phyloP scores from a whole-genome alignment of 139 green algal species.

The Trebouxia sp. region DNA sequence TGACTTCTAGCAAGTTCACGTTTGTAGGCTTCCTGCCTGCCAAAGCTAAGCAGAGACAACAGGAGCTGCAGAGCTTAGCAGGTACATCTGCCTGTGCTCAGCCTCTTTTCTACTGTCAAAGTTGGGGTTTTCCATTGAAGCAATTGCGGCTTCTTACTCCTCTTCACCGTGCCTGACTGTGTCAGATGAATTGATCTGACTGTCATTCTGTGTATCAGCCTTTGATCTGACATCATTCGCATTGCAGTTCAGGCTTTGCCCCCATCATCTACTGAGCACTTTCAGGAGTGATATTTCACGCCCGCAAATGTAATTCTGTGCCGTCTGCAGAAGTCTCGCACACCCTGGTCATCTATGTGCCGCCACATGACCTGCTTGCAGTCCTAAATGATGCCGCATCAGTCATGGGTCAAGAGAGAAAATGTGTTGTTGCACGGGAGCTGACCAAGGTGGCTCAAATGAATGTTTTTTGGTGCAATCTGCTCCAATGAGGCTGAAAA shows the following conservation, averaged over 20 bases:
- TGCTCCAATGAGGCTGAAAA: neutral
- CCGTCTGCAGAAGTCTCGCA: constrained; percentile 28
- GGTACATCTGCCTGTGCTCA: too few relatives aligned
- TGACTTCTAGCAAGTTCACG: constrained; percentile 67
- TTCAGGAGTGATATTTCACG: neutral
- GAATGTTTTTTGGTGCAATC: neutral
- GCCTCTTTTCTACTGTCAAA: too few relatives aligned
- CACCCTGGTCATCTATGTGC: constrained; percentile 80
- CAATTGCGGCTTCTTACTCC: neutral
- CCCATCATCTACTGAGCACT: neutral
- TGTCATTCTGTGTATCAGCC: neutral
- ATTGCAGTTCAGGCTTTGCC: neutral
- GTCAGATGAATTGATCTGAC: too few relatives aligned
- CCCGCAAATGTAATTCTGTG: neutral
- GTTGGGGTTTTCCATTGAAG: neutral
- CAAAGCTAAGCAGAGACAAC: constrained; percentile 57
- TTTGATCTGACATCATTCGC: neutral
- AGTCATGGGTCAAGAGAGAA: constrained; percentile 59
- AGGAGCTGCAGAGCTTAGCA: constrained; percentile 43
- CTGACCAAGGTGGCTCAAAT: constrained; percentile 75
- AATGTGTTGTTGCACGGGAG: constrained; percentile 80
- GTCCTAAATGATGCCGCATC: constrained; percentile 64
- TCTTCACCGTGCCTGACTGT: neutral
- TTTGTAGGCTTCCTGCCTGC: constrained; percentile 85
- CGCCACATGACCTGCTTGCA: constrained; percentile 63